These are phyloP conservation scores for Epichloe sylvatica DNA, from an alignment of 2,329 filamentous ascomycete species.

Conservation along the genomic window DNA sequence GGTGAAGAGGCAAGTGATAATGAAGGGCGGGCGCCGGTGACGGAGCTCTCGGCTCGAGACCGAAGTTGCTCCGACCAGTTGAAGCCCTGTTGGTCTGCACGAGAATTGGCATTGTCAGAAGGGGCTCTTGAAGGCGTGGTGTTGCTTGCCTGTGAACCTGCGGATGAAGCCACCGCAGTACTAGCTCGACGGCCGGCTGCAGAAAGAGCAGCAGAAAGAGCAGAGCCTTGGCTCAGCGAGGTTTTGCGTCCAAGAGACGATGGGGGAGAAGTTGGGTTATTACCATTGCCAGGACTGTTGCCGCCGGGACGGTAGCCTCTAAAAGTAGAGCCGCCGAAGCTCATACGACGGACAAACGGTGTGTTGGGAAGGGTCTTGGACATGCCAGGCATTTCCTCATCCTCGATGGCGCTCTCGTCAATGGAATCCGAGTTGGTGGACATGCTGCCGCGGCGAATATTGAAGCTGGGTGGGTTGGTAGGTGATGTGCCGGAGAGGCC, in stretches of 20 bases:
- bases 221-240: constrained; percentile 16
- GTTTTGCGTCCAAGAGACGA: constrained; percentile 21
- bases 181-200: constrained; percentile 24
- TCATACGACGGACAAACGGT: constrained; percentile 73
- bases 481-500: constrained; percentile 61
- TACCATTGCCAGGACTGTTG: constrained; percentile 50
- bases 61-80: constrained; percentile 96
- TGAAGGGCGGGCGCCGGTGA: constrained; percentile 40
- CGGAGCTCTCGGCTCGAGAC: constrained; percentile 72
- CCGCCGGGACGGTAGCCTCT: constrained; percentile 39
- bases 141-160: constrained; percentile 43
- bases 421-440: constrained; percentile 54
- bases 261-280: constrained; percentile 31
- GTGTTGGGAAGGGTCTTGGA: constrained; percentile 49
- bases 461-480: constrained; percentile 37
- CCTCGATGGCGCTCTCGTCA: constrained; percentile 62
- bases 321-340: constrained; percentile 71
- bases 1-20: constrained; percentile 42
- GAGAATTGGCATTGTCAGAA: constrained; percentile 50
- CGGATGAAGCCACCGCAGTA: constrained; percentile 17
- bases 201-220: constrained; percentile 20
- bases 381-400: constrained; percentile 42
- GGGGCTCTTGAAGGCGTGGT: constrained; percentile 40
- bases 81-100: constrained; percentile 73
- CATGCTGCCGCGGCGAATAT: constrained; percentile 50